A percentile compares a stretch with the other conserved stretches of the same genome.
Conservation (phyloP, 2,329 filamentous ascomycete species). For the Penicillium sclerotiorum region DNA sequence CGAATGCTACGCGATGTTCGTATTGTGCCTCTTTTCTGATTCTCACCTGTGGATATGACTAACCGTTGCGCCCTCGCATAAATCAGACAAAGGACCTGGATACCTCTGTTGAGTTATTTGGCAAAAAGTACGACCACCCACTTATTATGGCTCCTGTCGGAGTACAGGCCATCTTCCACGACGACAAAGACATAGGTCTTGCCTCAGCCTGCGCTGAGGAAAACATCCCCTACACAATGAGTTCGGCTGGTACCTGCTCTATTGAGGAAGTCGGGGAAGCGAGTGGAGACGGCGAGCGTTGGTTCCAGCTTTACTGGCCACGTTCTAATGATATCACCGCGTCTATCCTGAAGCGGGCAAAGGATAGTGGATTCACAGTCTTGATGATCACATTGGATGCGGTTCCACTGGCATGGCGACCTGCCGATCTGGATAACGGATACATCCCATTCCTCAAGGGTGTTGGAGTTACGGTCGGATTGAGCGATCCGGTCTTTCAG, state of each 20-base stretch:
- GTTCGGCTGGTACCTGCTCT: slow-evolving; percentile 64
- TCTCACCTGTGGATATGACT: background rate
- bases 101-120: slow-evolving; percentile 57
- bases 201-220: slow-evolving; percentile 64
- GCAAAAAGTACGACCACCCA: slow-evolving; percentile 52
- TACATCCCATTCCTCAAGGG: slow-evolving; percentile 59
- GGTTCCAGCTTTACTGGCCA: slow-evolving; percentile 79
- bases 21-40: background rate
- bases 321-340: slow-evolving; percentile 65
- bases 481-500: slow-evolving; percentile 68
- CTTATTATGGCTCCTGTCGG: slow-evolving; percentile 69
- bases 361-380: slow-evolving; percentile 63
- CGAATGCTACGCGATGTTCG: slow-evolving; percentile 49
- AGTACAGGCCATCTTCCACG: slow-evolving; percentile 68
- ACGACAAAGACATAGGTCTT: slow-evolving; percentile 65
- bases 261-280: slow-evolving; percentile 69
- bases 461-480: slow-evolving; percentile 63
- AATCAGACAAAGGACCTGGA: slow-evolving; percentile 45
- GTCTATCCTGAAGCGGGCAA: slow-evolving; percentile 64
- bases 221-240: slow-evolving; percentile 67
- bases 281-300: slow-evolving; percentile 60
- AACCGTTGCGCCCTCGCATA: background rate
- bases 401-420: slow-evolving; percentile 68
- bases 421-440: slow-evolving; percentile 65
- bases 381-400: slow-evolving; percentile 71